phyloP scores from a whole-genome alignment of 176 grass and related monocot species.

The Aegilops sharonensis region DNA sequence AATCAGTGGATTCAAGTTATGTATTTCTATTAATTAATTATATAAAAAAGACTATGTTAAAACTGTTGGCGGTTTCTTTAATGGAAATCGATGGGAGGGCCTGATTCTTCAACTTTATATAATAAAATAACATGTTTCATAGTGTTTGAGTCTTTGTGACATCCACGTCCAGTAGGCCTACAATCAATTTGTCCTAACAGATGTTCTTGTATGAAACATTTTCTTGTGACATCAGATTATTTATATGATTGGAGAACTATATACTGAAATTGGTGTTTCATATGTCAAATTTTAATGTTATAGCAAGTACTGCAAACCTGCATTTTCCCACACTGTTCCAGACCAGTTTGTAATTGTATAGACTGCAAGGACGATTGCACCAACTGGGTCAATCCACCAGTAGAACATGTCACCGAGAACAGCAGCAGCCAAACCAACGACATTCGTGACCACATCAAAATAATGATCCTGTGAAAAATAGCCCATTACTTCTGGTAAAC shows the following conservation, averaged over 20 bases:
- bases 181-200: background rate
- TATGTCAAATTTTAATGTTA: constrained; percentile 4
- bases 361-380: constrained; percentile 83
- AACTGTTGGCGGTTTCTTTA: background rate
- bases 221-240: background rate
- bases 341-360: constrained; percentile 97
- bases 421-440: constrained; percentile 87
- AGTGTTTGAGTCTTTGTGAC: background rate
- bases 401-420: constrained; percentile 80
- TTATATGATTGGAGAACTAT: background rate
- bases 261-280: constrained; percentile 1
- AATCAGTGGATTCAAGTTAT: background rate
- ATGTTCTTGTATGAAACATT: background rate
- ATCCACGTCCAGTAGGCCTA: constrained; percentile 1
- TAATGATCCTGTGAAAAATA: constrained; percentile 70
- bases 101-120: background rate
- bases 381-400: constrained; percentile 92
- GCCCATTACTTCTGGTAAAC: constrained; percentile 10
- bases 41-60: background rate
- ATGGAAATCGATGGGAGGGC: background rate
- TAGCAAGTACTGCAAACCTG: constrained; percentile 50
- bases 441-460: constrained; percentile 93
- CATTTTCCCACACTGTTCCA: constrained; percentile 97
- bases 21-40: background rate
- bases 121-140: background rate